Percentiles rank a stretch among this genome's conserved stretches.
Evolutionary conservation across 2,329 filamentous ascomycete genomes (phyloP).

Genomic region (Pestalotiopsis sp.): DNA sequence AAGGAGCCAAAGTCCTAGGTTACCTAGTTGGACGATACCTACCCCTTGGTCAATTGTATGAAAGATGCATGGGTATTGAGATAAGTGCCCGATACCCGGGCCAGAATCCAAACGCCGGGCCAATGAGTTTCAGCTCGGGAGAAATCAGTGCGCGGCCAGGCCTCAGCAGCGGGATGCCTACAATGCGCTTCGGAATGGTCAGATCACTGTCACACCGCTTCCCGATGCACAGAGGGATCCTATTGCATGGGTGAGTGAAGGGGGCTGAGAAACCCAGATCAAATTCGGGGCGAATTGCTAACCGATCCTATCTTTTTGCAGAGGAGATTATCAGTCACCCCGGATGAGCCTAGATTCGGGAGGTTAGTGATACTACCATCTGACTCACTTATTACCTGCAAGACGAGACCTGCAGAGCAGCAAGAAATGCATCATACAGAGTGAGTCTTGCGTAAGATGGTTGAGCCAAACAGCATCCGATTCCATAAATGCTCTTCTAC

Average conservation of each 20-base stretch:
- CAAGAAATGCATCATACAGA: background rate
- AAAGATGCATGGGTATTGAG: background rate
- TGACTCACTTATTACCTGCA: background rate
- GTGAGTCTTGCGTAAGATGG: background rate
- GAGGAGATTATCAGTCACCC: background rate
- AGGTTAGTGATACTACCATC: background rate
- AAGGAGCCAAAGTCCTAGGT: background rate
- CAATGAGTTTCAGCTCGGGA: background rate
- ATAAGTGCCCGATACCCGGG: background rate
- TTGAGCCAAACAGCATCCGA: background rate
- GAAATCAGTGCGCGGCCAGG: background rate
- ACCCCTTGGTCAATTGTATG: background rate
- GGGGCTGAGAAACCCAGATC: background rate
- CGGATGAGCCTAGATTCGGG: background rate
- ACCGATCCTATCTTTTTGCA: background rate
- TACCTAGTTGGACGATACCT: background rate
- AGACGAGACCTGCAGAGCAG: background rate
- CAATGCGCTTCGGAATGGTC: background rate
- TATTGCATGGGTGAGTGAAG: background rate
- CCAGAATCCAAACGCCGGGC: background rate
- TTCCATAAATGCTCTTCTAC: too few species aligned
- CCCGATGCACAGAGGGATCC: background rate
- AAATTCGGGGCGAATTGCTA: background rate
- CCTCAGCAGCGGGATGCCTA: background rate
- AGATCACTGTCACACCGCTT: background rate